Conservation (phyloP, 1,284 basidiomycete genomes). For the Austroboletus novae-zelandiae region DNA sequence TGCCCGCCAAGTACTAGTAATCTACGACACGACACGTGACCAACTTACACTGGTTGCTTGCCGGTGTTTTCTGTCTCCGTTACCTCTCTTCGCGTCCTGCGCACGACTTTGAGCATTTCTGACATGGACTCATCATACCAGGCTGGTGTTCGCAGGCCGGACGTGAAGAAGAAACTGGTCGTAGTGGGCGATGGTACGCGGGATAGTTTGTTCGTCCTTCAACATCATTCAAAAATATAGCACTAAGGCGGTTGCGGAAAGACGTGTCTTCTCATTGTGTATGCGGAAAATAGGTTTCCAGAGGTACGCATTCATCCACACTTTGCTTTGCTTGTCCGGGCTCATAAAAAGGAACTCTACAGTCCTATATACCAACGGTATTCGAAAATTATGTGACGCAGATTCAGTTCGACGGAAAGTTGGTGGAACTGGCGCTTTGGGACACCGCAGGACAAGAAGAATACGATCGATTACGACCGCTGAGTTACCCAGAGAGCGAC, state of each 20-base stretch:
- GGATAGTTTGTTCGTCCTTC: constrained; percentile 35
- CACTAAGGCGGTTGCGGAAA: constrained; percentile 75
- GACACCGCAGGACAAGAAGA: constrained; percentile 99
- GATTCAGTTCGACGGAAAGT: constrained; percentile 85
- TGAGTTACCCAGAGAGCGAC: constrained; percentile 95
- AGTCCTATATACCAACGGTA: constrained; percentile 97
- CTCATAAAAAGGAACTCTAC: constrained; percentile 16
- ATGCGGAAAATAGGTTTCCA: constrained; percentile 97
- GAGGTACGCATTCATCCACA: constrained; percentile 60
- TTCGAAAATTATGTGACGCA: constrained; percentile 98
- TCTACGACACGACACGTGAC: constrained; percentile 15
- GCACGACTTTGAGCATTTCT: neutral
- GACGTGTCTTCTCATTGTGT: constrained; percentile 92
- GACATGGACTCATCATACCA: constrained; percentile 28
- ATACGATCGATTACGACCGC: constrained; percentile 90
- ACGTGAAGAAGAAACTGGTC: constrained; percentile 86
- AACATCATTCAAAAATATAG: constrained; percentile 25
- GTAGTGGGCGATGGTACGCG: constrained; percentile 85
- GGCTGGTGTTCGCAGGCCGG: constrained; percentile 51
- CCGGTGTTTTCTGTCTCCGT: constrained; percentile 1
- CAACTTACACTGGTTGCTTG: neutral
- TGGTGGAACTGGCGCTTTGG: constrained; percentile 94
- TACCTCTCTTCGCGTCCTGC: neutral
- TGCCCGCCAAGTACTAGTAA: too few relatives aligned
- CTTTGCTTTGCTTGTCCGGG: neutral